Percentiles rank a stretch among this genome's conserved stretches.
Conservation (phyloP, 2,329 filamentous ascomycete genomes). For the Coleophoma eucalyptorum region DNA sequence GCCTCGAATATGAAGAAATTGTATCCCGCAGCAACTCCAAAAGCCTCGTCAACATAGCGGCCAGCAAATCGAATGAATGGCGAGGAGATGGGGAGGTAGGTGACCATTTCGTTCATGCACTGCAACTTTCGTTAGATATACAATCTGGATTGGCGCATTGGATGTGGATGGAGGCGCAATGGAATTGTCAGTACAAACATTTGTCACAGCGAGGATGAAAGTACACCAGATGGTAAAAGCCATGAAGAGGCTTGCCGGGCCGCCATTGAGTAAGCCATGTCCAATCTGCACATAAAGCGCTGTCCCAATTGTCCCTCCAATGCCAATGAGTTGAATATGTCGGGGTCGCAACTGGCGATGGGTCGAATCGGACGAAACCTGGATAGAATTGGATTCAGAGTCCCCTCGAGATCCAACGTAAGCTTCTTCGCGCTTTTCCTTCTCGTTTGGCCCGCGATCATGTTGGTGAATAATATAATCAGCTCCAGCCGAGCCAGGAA, state of each 20-base stretch:
- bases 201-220: conserved; percentile 58
- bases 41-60: conserved; percentile 70
- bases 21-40: conserved; percentile 70
- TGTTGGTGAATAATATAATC: not conserved
- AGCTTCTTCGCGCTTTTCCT: conserved; percentile 16
- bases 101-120: conserved; percentile 69
- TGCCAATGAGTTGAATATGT: conserved; percentile 40
- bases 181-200: conserved; percentile 20
- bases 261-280: conserved; percentile 51
- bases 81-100: conserved; percentile 71
- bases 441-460: not conserved
- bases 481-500: not conserved
- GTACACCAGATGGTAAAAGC: conserved; percentile 60
- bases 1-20: conserved; percentile 73
- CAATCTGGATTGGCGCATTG: conserved; percentile 56
- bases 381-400: conserved; percentile 6
- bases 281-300: conserved; percentile 52
- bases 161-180: conserved; percentile 24
- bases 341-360: conserved; percentile 35
- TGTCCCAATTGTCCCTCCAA: conserved; percentile 62
- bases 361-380: conserved; percentile 18
- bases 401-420: conserved; percentile 5
- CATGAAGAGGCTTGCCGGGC: conserved; percentile 52
- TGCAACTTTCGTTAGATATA: conserved; percentile 44
- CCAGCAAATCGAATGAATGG: conserved; percentile 77